phyloP scores from a whole-genome alignment of 176 grass and related monocot species.

The Oryza coarctata region DNA sequence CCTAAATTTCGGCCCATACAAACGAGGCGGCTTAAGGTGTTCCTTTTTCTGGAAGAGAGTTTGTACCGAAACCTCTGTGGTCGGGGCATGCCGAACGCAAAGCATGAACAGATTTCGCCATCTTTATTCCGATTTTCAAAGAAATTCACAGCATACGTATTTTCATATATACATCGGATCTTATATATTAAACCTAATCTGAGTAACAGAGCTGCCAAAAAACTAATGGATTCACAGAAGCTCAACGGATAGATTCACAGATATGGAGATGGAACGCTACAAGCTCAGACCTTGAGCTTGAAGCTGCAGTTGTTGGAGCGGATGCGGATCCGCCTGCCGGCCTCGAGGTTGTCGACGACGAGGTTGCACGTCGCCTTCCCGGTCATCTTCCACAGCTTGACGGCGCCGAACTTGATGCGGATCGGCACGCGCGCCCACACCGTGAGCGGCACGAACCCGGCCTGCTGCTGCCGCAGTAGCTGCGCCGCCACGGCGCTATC shows the following conservation, averaged over 20 bases:
- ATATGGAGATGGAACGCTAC: conserved; percentile 6
- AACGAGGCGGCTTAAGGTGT: too few species aligned
- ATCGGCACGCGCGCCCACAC: conserved; percentile 63
- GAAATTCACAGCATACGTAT: neutral
- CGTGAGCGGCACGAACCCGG: conserved; percentile 53
- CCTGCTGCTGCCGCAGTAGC: conserved; percentile 40
- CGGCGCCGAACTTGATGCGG: conserved; percentile 65
- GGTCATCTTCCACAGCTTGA: conserved; percentile 74
- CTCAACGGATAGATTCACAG: neutral
- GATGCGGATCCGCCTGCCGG: conserved; percentile 44
- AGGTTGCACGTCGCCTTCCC: conserved; percentile 58
- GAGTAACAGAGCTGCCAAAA: neutral
- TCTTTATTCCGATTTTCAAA: neutral
- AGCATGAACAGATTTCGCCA: neutral
- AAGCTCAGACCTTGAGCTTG: conserved; percentile 68
- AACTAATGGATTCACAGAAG: neutral
- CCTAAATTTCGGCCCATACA: too few species aligned
- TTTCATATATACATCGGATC: neutral
- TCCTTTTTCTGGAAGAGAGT: too few species aligned
- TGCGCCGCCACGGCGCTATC: conserved; percentile 46
- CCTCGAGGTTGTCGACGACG: conserved; percentile 55
- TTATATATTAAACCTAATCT: neutral
- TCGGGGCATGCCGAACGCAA: too few species aligned
- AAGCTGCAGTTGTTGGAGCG: conserved; percentile 72
- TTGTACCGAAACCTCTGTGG: too few species aligned